These are phyloP conservation scores for Rhododendron griersonianum DNA, from an alignment of 148 eudicot genomes.

Conservation along the genomic window DNA sequence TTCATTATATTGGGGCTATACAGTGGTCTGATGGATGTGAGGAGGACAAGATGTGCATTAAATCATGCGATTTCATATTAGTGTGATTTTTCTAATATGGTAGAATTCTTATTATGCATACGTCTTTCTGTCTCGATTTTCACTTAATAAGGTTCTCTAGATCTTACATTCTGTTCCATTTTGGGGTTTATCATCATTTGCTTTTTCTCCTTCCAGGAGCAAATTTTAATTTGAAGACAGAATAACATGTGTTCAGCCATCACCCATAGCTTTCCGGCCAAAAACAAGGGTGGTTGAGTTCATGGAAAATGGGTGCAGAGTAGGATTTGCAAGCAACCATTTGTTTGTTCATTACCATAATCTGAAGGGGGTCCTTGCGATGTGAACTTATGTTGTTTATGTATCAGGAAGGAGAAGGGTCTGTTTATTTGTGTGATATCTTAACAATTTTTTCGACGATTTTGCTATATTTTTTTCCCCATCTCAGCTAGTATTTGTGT, in stretches of 20 bases:
- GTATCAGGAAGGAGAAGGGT: neutral
- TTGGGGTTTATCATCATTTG: slow-evolving; percentile 4
- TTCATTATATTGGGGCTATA: neutral
- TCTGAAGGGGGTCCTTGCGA: neutral
- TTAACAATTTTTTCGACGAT: neutral
- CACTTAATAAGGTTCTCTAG: neutral
- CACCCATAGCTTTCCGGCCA: neutral
- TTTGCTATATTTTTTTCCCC: neutral
- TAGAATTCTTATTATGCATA: neutral
- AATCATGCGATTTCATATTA: neutral
- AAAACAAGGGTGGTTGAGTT: slow-evolving; percentile 7
- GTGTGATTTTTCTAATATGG: neutral
- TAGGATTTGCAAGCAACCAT: neutral
- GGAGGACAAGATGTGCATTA: neutral
- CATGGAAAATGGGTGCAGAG: slow-evolving; percentile 2
- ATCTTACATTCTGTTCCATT: slow-evolving; percentile 1
- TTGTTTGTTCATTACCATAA: slow-evolving; percentile 8
- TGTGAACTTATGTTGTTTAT: slow-evolving; percentile 1
- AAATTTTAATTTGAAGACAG: neutral
- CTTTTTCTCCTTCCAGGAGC: neutral
- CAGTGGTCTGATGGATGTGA: neutral
- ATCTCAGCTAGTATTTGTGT: neutral
- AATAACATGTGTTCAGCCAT: neutral
- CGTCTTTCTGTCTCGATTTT: neutral
- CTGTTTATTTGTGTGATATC: neutral